A percentile compares a stretch with the other conserved stretches of the same genome.
These are phyloP conservation scores for Aspergillus oerlinghausenensis DNA, from an alignment of 2,329 filamentous ascomycete species.

Conservation along the genomic window DNA sequence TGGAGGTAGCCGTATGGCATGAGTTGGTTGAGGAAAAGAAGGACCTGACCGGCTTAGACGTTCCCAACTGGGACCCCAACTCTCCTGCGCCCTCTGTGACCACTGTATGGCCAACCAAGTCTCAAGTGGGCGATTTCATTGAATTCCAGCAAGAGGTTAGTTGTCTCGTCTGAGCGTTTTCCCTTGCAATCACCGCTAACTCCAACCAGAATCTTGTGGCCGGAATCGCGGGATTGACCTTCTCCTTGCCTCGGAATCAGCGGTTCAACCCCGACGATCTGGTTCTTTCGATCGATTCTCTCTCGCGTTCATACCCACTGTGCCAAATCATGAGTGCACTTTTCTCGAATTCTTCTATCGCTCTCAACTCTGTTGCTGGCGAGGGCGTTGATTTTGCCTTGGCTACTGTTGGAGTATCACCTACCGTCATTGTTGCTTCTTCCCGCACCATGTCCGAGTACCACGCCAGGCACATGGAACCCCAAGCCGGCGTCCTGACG, in stretches of 20 bases:
- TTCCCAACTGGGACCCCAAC: constrained; percentile 60
- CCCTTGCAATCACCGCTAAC: constrained; percentile 1
- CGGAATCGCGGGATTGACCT: constrained; percentile 73
- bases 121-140: constrained; percentile 62
- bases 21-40: constrained; percentile 73
- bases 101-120: constrained; percentile 37
- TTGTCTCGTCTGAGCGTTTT: neutral
- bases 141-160: constrained; percentile 68
- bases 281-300: constrained; percentile 77
- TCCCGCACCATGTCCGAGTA: constrained; percentile 67
- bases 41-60: constrained; percentile 52
- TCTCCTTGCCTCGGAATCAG: constrained; percentile 69
- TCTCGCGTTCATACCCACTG: constrained; percentile 75
- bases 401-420: constrained; percentile 69
- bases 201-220: constrained; percentile 68
- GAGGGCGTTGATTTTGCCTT: constrained; percentile 65
- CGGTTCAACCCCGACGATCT: constrained; percentile 71
- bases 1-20: constrained; percentile 89
- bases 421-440: constrained; percentile 76
- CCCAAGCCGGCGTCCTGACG: constrained; percentile 59
- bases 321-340: constrained; percentile 76
- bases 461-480: constrained; percentile 58
- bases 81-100: constrained; percentile 43
- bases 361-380: constrained; percentile 82
- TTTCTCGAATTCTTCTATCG: constrained; percentile 77